Evolutionary conservation across 148 eudicot species (phyloP).

Genomic region (Rhododendron griersonianum): DNA sequence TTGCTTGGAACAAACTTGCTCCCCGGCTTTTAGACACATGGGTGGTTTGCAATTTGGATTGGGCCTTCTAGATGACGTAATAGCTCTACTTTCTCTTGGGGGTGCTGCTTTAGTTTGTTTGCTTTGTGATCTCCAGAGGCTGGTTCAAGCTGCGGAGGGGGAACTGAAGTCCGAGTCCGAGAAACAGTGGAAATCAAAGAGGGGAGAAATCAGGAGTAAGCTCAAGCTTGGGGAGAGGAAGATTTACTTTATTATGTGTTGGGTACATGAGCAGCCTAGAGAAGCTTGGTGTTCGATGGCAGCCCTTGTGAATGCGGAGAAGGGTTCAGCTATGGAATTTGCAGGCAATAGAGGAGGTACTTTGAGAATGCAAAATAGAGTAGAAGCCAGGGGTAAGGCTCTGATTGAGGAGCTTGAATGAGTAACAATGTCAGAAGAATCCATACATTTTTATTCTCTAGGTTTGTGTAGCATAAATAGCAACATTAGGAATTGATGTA

Average conservation of each 20-base stretch:
- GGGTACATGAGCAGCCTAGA: slow-evolving; percentile 76
- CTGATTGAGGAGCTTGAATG: slow-evolving; percentile 56
- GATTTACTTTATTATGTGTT: slow-evolving; percentile 72
- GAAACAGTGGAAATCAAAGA: slow-evolving; percentile 34
- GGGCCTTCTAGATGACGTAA: slow-evolving; percentile 63
- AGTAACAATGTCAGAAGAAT: not conserved
- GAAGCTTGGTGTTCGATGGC: slow-evolving; percentile 66
- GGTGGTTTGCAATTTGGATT: slow-evolving; percentile 78
- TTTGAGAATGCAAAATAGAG: slow-evolving; percentile 21
- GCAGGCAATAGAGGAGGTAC: slow-evolving; percentile 22
- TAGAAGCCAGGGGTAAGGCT: slow-evolving; percentile 28
- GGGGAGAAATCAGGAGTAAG: slow-evolving; percentile 44
- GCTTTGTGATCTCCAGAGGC: slow-evolving; percentile 54
- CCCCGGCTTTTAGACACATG: slow-evolving; percentile 58
- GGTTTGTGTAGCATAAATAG: not conserved
- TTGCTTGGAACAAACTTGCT: slow-evolving; percentile 84
- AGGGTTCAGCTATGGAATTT: slow-evolving; percentile 46
- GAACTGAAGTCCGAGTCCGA: slow-evolving; percentile 58
- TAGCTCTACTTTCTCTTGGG: slow-evolving; percentile 45
- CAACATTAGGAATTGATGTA: not conserved
- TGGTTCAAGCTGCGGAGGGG: slow-evolving; percentile 49
- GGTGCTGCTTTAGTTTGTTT: slow-evolving; percentile 58
- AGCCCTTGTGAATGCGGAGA: slow-evolving; percentile 53
- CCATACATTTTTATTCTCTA: not conserved
- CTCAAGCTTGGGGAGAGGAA: slow-evolving; percentile 69